Conservation (phyloP, 495 filamentous ascomycete species). For the Filosporella fistucella region DNA sequence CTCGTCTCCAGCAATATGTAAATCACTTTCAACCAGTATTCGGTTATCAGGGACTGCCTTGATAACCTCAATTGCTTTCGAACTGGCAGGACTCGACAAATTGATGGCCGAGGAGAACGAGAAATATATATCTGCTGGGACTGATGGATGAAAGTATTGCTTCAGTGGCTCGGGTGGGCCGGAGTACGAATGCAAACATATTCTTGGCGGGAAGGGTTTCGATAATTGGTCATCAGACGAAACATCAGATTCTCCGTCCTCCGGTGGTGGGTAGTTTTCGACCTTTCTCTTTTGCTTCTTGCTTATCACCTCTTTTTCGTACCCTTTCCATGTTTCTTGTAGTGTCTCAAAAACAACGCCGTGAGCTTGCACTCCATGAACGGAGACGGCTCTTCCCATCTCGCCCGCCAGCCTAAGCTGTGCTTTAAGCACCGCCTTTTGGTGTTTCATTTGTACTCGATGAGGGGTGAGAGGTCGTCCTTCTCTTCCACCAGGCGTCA, state of each 20-base stretch:
- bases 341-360: slow-evolving; percentile 75
- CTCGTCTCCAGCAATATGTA: slow-evolving; percentile 75
- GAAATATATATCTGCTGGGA: slow-evolving; percentile 78
- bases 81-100: slow-evolving; percentile 51
- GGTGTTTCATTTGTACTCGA: slow-evolving; percentile 73
- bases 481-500: slow-evolving; percentile 81
- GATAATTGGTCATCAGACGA: slow-evolving; percentile 2
- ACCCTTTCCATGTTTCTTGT: slow-evolving; percentile 72
- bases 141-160: slow-evolving; percentile 70
- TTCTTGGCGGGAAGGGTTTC: slow-evolving; percentile 75
- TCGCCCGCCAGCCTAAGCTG: slow-evolving; percentile 86
- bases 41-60: slow-evolving; percentile 69
- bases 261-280: slow-evolving; percentile 25
- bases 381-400: slow-evolving; percentile 71
- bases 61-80: slow-evolving; percentile 61
- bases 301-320: slow-evolving; percentile 66
- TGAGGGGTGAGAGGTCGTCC: slow-evolving; percentile 69
- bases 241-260: slow-evolving; percentile 30
- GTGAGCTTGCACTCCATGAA: slow-evolving; percentile 91
- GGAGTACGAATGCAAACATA: slow-evolving; percentile 93
- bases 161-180: slow-evolving; percentile 71
- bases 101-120: slow-evolving; percentile 88
- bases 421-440: slow-evolving; percentile 66
- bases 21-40: slow-evolving; percentile 84
- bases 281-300: slow-evolving; percentile 52